Base-by-base conservation (phyloP, 1,284 basidiomycete species). In the Calocybe gambosa region DNA sequence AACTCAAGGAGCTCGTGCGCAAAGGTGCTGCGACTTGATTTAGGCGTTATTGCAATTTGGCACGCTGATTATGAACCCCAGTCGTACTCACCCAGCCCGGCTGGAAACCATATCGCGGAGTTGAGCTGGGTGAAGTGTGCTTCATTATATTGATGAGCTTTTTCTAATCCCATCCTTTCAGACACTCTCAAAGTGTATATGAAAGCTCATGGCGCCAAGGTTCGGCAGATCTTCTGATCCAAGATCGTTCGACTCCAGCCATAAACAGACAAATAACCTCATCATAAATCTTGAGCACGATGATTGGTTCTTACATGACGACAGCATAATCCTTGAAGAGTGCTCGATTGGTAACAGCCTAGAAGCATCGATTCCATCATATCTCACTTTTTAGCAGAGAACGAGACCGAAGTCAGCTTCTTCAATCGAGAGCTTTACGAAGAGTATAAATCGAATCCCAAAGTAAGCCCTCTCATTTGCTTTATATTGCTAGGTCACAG, bases 151-250 rank as follows among this genome's bases (percentile, higher is more conserved):
- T 36, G 19, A 42, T 18, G 39, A 28, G 4, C 7, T 3, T 39
- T 37, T n/a, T 37, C 41, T 34, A 9, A 23, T 15, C 47, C 15
- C 39, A 36, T 25, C 35, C 31, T 29, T 18, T 8, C 46, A 89
- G 93, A 97, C 66, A 96, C 93, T 8, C 56, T 99, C 50, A 99
- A 99, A 62, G 68, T 96, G 12, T 99, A 99, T 64, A 92, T 91
- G 0, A 83, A 85, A 57, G 95, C 95, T 1, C 95, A 98, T 61
- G 93, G 93, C 8, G 77, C 93, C 48, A 99, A 99, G 77, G 91
- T 85, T 42, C 31, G 55, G 40, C 33, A 39, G 31, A 18, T 20
- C 33, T 25, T 39, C 29, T 26, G 10, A 21, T 13, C 21, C n/a
- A 21, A 23, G 5, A 31, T 18, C 16, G 26, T 21, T 28, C 34